phyloP scores from a whole-genome alignment of 1,284 basidiomycete genomes.

The Tausonia pullulans region DNA sequence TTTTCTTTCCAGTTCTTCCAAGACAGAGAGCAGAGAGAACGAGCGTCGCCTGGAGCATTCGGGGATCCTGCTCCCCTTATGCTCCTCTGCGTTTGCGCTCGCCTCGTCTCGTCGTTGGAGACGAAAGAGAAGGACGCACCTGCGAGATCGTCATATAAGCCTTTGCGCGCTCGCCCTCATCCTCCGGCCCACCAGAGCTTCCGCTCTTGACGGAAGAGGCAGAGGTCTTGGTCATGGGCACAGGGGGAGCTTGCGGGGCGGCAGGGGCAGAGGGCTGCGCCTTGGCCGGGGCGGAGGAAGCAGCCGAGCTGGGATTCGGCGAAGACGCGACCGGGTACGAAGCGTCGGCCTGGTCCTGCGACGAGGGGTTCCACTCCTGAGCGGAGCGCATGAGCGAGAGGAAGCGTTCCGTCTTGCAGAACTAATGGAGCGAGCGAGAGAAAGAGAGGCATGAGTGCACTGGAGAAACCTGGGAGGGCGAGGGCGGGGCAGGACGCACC shows the following conservation, averaged over 20 bases:
- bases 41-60: no score
- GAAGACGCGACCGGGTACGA: background rate
- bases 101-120: no score
- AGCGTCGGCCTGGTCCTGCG: background rate
- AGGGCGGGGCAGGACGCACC: constrained; percentile 38
- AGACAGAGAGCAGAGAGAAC: no score
- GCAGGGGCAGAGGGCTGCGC: background rate
- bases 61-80: no score
- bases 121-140: background rate
- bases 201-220: background rate
- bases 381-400: constrained; percentile 25
- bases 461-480: background rate
- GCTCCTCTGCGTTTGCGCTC: no score
- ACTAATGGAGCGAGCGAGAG: constrained; percentile 17
- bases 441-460: background rate
- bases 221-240: background rate
- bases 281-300: background rate
- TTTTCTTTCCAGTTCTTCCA: no score
- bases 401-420: constrained; percentile 33
- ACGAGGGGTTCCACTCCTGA: constrained; percentile 20
- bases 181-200: constrained; percentile 8
- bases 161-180: constrained; percentile 20
- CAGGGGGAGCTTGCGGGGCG: background rate
- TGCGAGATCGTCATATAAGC: constrained; percentile 35
- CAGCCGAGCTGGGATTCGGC: background rate